Evolutionary conservation across 2,329 filamentous ascomycete genomes (phyloP), one percentile per base, ranked within the genome.

Genomic region (Phialophora tarda): DNA sequence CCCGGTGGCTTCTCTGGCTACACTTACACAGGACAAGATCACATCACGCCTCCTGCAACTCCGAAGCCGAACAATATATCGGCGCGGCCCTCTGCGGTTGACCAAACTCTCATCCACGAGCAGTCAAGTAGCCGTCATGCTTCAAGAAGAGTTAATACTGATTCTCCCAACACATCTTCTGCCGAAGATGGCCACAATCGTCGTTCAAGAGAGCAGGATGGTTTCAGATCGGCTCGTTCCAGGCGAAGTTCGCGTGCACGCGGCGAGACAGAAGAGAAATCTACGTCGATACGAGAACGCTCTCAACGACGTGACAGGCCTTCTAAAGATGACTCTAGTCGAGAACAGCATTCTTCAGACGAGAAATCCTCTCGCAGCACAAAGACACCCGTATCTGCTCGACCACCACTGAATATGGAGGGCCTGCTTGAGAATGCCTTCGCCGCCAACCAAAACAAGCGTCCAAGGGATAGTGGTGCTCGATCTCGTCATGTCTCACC

Each of bases 161-260:
- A 73, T 14, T 73, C 70, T 14, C 67, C 72, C 38, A 69, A 69
- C 53, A 66, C 66, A 24, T 73, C 72, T 10, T 72, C 71, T n/a
- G 65, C 70, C 30, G 72, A 73, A 61, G 72, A 73, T 50, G 38
- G 63, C 24, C 63, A 60, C 11, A 21, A 14, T 44, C 53, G 64
- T 57, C 61, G 34, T 47, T 38, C 44, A 24, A 54, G 24, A 23
- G 63, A 63, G 17, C 62, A 44, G 59, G 65, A 61, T 58, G 66
- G 65, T 14, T 66, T 59, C 51, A 65, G 64, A 30, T 38, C 54
- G 28, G 56, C 28, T 23, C 60, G 65, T 11, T 66, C 68, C 21
- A 64, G 65, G 50, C 50, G 65, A 51, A 62, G 38, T 32, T 70
- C 68, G 8, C 56, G 60, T 14, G 53, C 41, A 14, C 41, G 60